Evolutionary conservation across 2,329 filamentous ascomycete genomes (phyloP).

Genomic region (Claviceps sp.): DNA sequence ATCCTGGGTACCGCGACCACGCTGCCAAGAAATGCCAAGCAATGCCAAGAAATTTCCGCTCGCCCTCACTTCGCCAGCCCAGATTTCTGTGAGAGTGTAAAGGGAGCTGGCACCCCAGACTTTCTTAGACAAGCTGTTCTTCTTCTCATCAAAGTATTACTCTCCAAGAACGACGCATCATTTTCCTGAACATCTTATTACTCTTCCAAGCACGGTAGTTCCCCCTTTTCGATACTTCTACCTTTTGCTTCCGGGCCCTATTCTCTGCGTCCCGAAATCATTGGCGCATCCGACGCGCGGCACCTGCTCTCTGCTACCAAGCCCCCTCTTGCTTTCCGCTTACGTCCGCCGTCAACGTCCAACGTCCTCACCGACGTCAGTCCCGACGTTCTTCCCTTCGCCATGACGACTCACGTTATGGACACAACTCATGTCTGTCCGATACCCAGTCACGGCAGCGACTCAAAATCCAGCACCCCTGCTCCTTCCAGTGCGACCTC

Average conservation of each 20-base stretch:
- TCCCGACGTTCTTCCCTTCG: slow-evolving; percentile 10
- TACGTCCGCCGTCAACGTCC: neutral
- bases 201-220: neutral
- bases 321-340: neutral
- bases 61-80: slow-evolving; percentile 21
- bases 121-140: slow-evolving; percentile 1
- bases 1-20: slow-evolving; percentile 9
- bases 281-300: neutral
- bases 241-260: neutral
- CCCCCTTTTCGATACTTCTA: neutral
- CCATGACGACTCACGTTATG: slow-evolving; percentile 20
- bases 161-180: slow-evolving; percentile 4
- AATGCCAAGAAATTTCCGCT: slow-evolving; percentile 25
- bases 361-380: slow-evolving; percentile 2
- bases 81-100: slow-evolving; percentile 22
- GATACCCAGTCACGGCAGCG: slow-evolving; percentile 21
- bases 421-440: slow-evolving; percentile 12
- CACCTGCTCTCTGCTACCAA: neutral
- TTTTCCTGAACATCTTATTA: neutral
- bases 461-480: slow-evolving; percentile 40
- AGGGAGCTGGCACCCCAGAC: slow-evolving; percentile 20
- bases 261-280: neutral
- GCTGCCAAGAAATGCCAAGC: slow-evolving; percentile 13
- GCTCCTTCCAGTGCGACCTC: slow-evolving; percentile 36
- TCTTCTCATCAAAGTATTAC: slow-evolving; percentile 1